Base-by-base conservation (phyloP, 768 basidiomycete species). In the Hericium coralloides region DNA sequence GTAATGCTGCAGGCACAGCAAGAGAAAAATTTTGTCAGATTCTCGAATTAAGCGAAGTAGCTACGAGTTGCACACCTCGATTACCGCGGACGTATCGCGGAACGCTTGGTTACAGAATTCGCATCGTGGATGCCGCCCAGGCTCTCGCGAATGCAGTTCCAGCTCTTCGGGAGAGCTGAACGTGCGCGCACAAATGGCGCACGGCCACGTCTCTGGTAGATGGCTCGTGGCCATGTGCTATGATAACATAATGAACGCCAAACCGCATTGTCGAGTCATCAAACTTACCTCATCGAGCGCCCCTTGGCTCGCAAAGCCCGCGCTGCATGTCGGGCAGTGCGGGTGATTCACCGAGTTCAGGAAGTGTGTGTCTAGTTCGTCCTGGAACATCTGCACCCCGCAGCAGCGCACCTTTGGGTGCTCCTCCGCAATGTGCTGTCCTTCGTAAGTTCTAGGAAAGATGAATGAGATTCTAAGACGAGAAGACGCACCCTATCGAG, bases 81-180 rank as follows among this genome's bases (percentile, higher is more conserved):
- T 43, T 26, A 55, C 45, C 14, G 55, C 23, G 9, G 55, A 39
- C 9, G 48, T 55, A n/a, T 55, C 45, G 31, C 38, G 48, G 37
- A 48, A 55, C n/a, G 43, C 45, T 15, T 31, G 17, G 36, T 49
- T 55, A 47, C 55, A 55, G 37, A 55, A 55, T 18, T 55, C 55
- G 37, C 55, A 55, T 38, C 38, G 38, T 8, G 22, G 55, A 17
- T 55, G 55, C 15, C 15, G 22, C 9, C 38, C 55, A 20, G 55
- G 47, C 18, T 48, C 43, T 7, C 17, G 23, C 43, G 17, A 22
- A 20, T 55, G 55, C 55, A n/a, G 22, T 8, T 39, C 20, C 12
- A 55, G 55, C 18, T 55, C 55, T n/a, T 36, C 20, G 2, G 23
- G 14, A 9, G 55, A 49, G 14, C 31, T 15, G 18, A 55, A 49